Evolutionary conservation across 2,329 filamentous ascomycete genomes (phyloP).

Genomic region (Boeremia lycopersici): DNA sequence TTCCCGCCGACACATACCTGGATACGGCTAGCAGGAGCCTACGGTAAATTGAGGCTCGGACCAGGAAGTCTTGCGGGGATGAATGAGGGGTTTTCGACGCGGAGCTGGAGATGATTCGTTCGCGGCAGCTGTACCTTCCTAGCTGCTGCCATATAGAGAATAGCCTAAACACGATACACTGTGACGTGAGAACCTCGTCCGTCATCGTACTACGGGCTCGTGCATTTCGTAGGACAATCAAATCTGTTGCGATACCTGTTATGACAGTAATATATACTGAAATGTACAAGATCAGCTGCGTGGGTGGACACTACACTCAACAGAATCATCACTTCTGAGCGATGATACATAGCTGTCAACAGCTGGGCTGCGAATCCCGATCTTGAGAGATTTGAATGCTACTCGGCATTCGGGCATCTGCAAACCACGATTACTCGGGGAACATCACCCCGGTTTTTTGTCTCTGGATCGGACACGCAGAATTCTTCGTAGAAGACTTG

Average conservation of each 20-base stretch:
- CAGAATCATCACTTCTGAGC: too few relatives aligned
- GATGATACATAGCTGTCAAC: not conserved
- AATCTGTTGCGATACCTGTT: not conserved
- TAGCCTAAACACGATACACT: slow-evolving; percentile 8
- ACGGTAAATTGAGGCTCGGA: slow-evolving; percentile 20
- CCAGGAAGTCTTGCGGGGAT: slow-evolving; percentile 18
- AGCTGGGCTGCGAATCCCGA: too few relatives aligned
- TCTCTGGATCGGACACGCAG: not conserved
- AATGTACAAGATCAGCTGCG: too few relatives aligned
- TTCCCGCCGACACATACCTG: slow-evolving; percentile 19
- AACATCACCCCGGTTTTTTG: not conserved
- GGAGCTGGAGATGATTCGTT: slow-evolving; percentile 19
- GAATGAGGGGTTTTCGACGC: slow-evolving; percentile 20
- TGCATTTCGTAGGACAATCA: not conserved
- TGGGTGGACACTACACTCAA: too few relatives aligned
- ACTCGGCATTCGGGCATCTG: too few relatives aligned
- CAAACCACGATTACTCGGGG: too few relatives aligned
- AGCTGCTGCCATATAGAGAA: slow-evolving; percentile 3
- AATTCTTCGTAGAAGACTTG: not conserved
- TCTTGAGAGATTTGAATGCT: too few relatives aligned
- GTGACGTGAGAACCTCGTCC: not conserved
- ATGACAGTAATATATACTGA: too few relatives aligned
- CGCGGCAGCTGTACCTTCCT: slow-evolving; percentile 25
- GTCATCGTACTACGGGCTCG: not conserved
- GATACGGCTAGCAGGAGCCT: slow-evolving; percentile 5